Conservation (phyloP, 257 asterid species). For the Rehmannia glutinosa region DNA sequence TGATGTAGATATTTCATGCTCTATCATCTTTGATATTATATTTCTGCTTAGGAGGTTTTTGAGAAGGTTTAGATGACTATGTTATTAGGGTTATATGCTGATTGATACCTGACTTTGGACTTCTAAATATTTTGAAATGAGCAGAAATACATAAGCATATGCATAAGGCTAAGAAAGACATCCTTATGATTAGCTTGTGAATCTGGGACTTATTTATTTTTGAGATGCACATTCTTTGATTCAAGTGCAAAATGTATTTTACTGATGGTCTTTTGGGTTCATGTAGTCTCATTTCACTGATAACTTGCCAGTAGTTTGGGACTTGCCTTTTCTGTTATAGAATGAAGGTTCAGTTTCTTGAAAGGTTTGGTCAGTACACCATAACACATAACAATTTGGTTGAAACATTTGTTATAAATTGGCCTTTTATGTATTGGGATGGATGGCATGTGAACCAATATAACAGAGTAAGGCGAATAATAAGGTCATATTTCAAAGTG, state of each 20-base stretch:
- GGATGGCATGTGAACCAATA: no score
- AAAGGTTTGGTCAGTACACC: neutral
- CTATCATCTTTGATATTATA: neutral
- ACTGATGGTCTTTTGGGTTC: neutral
- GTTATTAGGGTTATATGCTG: neutral
- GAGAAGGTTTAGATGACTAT: neutral
- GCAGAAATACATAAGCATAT: neutral
- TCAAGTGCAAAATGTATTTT: no score
- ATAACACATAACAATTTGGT: neutral
- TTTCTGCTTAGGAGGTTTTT: neutral
- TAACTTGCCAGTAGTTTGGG: neutral
- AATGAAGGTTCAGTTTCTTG: conserved; percentile 2
- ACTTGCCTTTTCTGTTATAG: neutral
- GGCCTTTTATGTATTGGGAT: neutral
- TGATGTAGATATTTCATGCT: neutral
- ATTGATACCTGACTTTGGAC: conserved; percentile 1
- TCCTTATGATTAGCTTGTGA: neutral
- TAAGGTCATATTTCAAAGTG: neutral
- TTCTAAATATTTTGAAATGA: neutral
- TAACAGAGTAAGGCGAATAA: neutral
- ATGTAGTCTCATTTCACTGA: neutral
- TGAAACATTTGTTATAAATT: neutral
- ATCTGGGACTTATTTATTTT: neutral
- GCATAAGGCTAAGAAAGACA: neutral
- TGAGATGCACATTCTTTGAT: neutral